Percentiles rank a stretch among this genome's conserved stretches.
Evolutionary conservation across 495 filamentous ascomycete species (phyloP).

Genomic region (Hyaloscypha bicolor): DNA sequence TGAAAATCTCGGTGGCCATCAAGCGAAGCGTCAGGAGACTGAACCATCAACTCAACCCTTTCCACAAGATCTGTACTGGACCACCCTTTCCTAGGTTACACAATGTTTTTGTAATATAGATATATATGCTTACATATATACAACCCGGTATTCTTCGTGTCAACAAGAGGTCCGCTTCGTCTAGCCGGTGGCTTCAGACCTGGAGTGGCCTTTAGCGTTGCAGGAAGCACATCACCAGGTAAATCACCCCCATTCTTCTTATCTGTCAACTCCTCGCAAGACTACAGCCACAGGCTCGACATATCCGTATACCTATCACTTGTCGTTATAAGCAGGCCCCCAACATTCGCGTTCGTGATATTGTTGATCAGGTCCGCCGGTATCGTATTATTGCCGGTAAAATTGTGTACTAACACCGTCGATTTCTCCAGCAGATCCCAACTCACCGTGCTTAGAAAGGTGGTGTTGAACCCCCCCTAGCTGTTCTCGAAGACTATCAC

Average conservation of each 20-base stretch:
- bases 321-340: conserved; percentile 33
- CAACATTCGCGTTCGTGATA: conserved; percentile 23
- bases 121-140: no score
- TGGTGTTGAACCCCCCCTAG: conserved; percentile 26
- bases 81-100: no score
- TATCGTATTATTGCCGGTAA: conserved; percentile 4
- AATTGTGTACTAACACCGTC: conserved; percentile 31
- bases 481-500: conserved; percentile 37
- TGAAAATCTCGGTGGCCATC: no score
- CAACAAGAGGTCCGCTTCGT: no score
- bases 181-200: no score
- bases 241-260: conserved; percentile 16
- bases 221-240: background rate
- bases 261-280: conserved; percentile 31
- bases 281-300: conserved; percentile 30
- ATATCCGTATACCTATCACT: conserved; percentile 27
- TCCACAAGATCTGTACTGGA: no score
- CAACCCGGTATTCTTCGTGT: no score
- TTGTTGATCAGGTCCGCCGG: conserved; percentile 27
- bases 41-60: no score
- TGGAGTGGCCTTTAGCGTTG: no score
- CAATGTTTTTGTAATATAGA: no score
- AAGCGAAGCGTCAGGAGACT: no score
- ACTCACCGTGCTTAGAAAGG: conserved; percentile 2
- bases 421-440: conserved; percentile 25